Evolutionary conservation across 1,284 basidiomycete genomes (phyloP), one percentile per base, ranked within the genome.

Genomic region (Coriolopsis trogii): DNA sequence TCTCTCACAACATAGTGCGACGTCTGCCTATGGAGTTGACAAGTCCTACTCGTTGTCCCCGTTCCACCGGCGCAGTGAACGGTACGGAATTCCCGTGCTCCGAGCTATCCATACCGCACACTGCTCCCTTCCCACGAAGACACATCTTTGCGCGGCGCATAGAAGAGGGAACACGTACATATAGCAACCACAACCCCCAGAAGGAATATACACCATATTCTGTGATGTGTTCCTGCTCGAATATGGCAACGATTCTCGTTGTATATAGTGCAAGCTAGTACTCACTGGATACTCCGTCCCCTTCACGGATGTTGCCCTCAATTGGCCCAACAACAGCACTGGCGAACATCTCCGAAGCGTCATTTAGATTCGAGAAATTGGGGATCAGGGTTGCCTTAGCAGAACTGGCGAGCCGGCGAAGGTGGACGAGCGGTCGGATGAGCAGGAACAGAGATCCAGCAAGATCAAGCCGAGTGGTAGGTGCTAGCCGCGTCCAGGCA

Each of bases 221-320:
- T 0, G 93, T 88, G 37, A 91, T 85, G 60, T 99, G 97, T 76
- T 99, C 96, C 93, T 95, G 58, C 4, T 15, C 24, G n/a, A 37
- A 42, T 55, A 30, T 49, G 20, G 9, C 23, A 16, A 7, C 1
- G 10, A n/a, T n/a, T n/a, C n/a, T n/a, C n/a, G n/a, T 6, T 24
- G 25, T 16, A 9, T 4, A 26, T 7, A n/a, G 6, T 7, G 10
- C 3, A n/a, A 29, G 42, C 16, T 8, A 28, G 16, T 29, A 66
- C 83, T 41, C 69, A 95, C 93, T 3, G 95, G 96, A 69, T 99
- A 99, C 53, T 95, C 93, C 0, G 88, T 85, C 3, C 93, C 91
- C 69, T 99, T 99, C 30, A 99, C 95, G 41, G 94, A 80, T 0
- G 93, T 49, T 0, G 98, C 85, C 2, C 96, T 78, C 0, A 93